phyloP scores from a whole-genome alignment of 352 stramenopile genomes.

The Phytopythium helicoides region DNA sequence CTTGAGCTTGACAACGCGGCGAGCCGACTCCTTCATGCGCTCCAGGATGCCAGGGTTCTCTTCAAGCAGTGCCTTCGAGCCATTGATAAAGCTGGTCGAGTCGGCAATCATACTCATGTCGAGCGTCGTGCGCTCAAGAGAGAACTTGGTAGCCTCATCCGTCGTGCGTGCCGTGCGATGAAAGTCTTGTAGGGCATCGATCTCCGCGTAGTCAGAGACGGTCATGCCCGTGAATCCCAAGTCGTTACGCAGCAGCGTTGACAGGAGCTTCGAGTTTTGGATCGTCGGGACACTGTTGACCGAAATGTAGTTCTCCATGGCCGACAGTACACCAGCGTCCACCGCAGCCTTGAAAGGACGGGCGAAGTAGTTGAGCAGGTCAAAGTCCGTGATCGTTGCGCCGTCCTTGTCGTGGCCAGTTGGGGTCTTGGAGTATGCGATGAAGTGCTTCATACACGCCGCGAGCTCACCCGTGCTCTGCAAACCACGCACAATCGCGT shows the following conservation, averaged over 20 bases:
- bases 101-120: conserved; percentile 89
- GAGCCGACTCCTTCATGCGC: conserved; percentile 47
- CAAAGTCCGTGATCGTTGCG: conserved; percentile 29
- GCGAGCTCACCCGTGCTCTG: conserved; percentile 79
- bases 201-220: conserved; percentile 90
- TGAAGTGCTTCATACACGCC: conserved; percentile 20
- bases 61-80: conserved; percentile 35
- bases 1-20: conserved; percentile 68
- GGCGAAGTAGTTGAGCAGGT: conserved; percentile 78
- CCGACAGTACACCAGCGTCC: conserved; percentile 66
- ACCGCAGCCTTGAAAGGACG: conserved; percentile 75
- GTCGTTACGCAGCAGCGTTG: conserved; percentile 66
- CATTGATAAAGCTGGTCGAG: conserved; percentile 41
- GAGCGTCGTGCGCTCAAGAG: conserved; percentile 74
- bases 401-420: conserved; percentile 69
- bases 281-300: conserved; percentile 88
- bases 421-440: conserved; percentile 72
- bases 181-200: conserved; percentile 74
- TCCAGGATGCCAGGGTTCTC: conserved; percentile 22
- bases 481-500: conserved; percentile 68
- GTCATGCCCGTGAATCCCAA: conserved; percentile 80
- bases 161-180: conserved; percentile 38
- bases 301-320: conserved; percentile 93
- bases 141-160: conserved; percentile 50
- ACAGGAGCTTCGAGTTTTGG: conserved; percentile 63